Percentiles rank a stretch among this genome's conserved stretches.
Conservation (phyloP, 768 basidiomycete genomes). For the Mycena capillaripes region DNA sequence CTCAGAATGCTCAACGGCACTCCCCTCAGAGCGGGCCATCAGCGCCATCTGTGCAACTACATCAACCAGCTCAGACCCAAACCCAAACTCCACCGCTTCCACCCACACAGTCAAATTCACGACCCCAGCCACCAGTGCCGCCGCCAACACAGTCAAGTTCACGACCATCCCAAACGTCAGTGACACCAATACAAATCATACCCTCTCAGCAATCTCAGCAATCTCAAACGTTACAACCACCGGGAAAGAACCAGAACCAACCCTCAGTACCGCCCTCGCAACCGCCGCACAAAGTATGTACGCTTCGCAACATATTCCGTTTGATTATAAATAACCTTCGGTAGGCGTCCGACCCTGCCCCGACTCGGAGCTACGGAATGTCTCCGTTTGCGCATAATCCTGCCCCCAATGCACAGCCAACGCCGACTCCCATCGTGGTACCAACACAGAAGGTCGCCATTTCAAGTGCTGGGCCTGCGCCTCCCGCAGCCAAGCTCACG, state of each 20-base stretch:
- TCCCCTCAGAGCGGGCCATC: not conserved
- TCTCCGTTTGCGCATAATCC: constrained; percentile 30
- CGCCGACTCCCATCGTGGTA: not conserved
- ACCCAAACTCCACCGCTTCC: too few species aligned
- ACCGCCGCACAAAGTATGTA: constrained; percentile 1
- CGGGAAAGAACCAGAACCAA: not conserved
- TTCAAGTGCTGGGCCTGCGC: not conserved
- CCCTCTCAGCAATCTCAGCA: not conserved
- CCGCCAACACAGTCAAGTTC: not conserved
- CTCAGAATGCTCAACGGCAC: not conserved
- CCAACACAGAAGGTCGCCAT: not conserved
- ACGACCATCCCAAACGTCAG: not conserved
- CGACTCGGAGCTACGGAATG: constrained; percentile 24
- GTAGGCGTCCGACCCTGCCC: not conserved
- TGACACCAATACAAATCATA: not conserved
- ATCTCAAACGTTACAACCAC: not conserved
- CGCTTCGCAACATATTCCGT: not conserved
- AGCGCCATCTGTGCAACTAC: too few species aligned
- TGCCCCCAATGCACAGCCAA: not conserved
- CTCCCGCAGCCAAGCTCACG: not conserved
- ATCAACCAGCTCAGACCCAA: too few species aligned
- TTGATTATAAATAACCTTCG: not conserved
- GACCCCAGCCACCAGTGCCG: not conserved
- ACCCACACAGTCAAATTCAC: not conserved
- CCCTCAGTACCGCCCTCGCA: not conserved